Conservation (phyloP, 2,329 filamentous ascomycete species). For the Paracoccidioides lutzii region DNA sequence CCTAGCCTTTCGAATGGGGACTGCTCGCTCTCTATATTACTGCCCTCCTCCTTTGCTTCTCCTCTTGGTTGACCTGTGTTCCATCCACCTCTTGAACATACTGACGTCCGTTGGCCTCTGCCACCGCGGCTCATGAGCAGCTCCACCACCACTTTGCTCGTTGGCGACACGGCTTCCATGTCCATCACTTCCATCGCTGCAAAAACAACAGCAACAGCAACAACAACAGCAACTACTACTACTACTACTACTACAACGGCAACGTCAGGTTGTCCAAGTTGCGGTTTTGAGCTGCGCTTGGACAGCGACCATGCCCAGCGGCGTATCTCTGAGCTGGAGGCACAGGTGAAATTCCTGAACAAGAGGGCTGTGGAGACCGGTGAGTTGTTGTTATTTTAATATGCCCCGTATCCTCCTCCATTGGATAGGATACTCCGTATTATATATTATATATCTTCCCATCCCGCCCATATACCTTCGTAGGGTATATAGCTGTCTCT, state of each 20-base stretch:
- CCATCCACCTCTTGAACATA: not conserved
- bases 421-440: not conserved
- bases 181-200: not conserved
- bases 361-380: slow-evolving; percentile 41
- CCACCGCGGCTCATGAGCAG: not conserved
- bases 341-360: slow-evolving; percentile 40
- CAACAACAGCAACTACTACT: too few relatives aligned
- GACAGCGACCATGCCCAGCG: slow-evolving; percentile 23
- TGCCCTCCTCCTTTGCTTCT: not conserved
- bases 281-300: slow-evolving; percentile 23
- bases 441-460: not conserved
- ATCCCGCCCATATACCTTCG: not conserved
- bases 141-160: not conserved
- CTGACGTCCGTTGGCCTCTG: not conserved
- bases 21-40: not conserved
- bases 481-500: too few relatives aligned
- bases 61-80: not conserved
- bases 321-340: slow-evolving; percentile 40
- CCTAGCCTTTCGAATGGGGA: too few relatives aligned
- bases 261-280: slow-evolving; percentile 23
- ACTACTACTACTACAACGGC: not conserved
- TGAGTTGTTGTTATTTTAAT: slow-evolving; percentile 20
- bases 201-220: too few relatives aligned
- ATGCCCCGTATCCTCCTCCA: not conserved
- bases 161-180: not conserved